Base-by-base conservation (phyloP, 352 stramenopile genomes). In the Thraustotheca clavata region DNA sequence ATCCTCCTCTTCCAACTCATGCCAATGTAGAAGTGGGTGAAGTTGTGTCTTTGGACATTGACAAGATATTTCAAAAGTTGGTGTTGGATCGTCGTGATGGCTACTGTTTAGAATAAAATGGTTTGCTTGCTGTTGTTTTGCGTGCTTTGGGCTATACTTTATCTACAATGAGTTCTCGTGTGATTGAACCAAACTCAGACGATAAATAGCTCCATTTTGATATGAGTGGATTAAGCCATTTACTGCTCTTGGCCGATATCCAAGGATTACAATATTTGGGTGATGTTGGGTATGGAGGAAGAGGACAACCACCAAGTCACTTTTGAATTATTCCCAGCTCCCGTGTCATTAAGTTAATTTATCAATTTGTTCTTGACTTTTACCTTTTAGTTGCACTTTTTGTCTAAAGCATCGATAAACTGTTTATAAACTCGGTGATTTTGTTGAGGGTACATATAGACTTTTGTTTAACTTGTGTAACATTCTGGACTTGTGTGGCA, bases 61-160 rank as follows among this genome's bases (percentile, higher is more conserved):
- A 8, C 27, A 38, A 36, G 14, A 54, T 65, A 14, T 55, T 65
- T 16, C 38, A 33, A 47, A 65, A 65, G 57, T 32, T 65, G 22
- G 57, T 65, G 4, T 3, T 36, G 16, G 57, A 65, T 33, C 14
- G 38, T 32, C 57, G 57, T 16, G 57, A 46, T 27, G 57, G 57
- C n/a, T 65, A 34, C 11, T 65, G 57, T 46, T 65, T 55, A 46
- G 57, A 65, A 26, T 46, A 65, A 22, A 65, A 65, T 26, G 57
- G 35, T 12, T 22, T 65, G 16, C 24, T 65, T 20, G 22, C 57
- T 9, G 32, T 22, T 8, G 39, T 22, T 29, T 16, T 65, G 11
- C 57, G 57, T 8, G 9, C 7, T 9, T 32, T 65, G 4, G 57
- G 57, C 27, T 65, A 39, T 32, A 32, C 22, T 20, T 29, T 65